Conservation (phyloP, 2,329 filamentous ascomycete species). For the Fonsecaea pedrosoi region DNA sequence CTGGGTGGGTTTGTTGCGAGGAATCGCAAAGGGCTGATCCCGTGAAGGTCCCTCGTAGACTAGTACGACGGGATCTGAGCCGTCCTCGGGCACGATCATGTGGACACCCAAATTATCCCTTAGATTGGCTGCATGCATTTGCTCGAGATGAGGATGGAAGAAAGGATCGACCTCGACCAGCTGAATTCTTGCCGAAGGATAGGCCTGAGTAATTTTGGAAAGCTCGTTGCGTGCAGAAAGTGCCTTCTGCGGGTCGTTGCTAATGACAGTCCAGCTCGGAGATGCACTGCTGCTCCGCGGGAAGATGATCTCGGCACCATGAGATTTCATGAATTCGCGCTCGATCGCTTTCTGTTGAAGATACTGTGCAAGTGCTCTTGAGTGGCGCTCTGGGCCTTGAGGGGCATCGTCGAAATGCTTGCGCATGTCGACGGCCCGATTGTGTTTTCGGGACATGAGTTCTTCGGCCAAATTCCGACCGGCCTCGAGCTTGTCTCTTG, state of each 20-base stretch:
- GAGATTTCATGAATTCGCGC: conserved; percentile 77
- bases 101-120: conserved; percentile 55
- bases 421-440: conserved; percentile 80
- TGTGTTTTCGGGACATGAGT: conserved; percentile 84
- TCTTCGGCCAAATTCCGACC: conserved; percentile 87
- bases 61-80: conserved; percentile 55
- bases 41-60: conserved; percentile 56
- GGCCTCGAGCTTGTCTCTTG: conserved; percentile 71
- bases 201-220: conserved; percentile 56
- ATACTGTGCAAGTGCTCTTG: conserved; percentile 85
- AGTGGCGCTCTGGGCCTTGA: conserved; percentile 76
- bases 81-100: conserved; percentile 56
- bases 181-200: conserved; percentile 54
- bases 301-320: conserved; percentile 86
- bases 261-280: conserved; percentile 86
- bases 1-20: conserved; percentile 61
- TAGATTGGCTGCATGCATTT: conserved; percentile 48
- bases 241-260: conserved; percentile 79
- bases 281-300: conserved; percentile 57
- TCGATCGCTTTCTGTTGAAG: conserved; percentile 82
- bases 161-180: conserved; percentile 57
- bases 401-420: conserved; percentile 78
- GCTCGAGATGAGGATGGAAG: conserved; percentile 56
- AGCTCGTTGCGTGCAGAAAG: conserved; percentile 58
- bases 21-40: conserved; percentile 47